Conservation (phyloP, 2,329 filamentous ascomycete genomes). For the Purpureocillium takamizusanense region DNA sequence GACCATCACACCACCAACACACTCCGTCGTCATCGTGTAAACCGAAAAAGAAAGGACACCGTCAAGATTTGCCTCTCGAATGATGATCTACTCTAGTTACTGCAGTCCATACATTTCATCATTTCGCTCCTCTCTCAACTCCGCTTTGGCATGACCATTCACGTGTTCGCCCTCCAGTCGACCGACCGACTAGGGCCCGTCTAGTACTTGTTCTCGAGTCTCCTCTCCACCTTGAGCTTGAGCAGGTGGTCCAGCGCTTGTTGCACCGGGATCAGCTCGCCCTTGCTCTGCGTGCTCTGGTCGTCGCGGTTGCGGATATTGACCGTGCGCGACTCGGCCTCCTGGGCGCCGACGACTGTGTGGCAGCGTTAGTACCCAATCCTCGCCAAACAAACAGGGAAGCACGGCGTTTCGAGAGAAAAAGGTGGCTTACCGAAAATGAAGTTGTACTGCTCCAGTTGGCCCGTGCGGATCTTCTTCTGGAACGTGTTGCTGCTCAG, state of each 20-base stretch:
- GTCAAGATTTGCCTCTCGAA: no score
- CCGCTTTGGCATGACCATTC: neutral
- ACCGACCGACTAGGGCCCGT: no score
- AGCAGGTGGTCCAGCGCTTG: constrained; percentile 48
- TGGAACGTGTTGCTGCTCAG: constrained; percentile 67
- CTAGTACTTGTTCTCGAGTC: constrained; percentile 25
- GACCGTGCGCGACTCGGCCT: constrained; percentile 50
- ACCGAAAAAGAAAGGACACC: no score
- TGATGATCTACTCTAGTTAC: no score
- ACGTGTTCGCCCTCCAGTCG: neutral
- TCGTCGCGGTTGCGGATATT: constrained; percentile 58
- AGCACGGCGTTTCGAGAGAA: neutral
- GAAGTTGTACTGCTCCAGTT: constrained; percentile 76
- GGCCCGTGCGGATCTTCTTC: constrained; percentile 81
- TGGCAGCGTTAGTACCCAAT: constrained; percentile 7
- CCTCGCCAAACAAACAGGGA: neutral
- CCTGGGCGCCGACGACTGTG: constrained; percentile 51
- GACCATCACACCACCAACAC: no score
- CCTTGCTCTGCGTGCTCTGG: constrained; percentile 50
- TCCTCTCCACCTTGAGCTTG: constrained; percentile 39
- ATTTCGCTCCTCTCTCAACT: no score
- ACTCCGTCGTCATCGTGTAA: no score
- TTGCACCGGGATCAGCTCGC: constrained; percentile 47
- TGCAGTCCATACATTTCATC: no score
- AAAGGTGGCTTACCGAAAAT: constrained; percentile 59